These are phyloP conservation scores for Trichoderma brevicompactum DNA, from an alignment of 2,329 filamentous ascomycete species.

Conservation along the genomic window DNA sequence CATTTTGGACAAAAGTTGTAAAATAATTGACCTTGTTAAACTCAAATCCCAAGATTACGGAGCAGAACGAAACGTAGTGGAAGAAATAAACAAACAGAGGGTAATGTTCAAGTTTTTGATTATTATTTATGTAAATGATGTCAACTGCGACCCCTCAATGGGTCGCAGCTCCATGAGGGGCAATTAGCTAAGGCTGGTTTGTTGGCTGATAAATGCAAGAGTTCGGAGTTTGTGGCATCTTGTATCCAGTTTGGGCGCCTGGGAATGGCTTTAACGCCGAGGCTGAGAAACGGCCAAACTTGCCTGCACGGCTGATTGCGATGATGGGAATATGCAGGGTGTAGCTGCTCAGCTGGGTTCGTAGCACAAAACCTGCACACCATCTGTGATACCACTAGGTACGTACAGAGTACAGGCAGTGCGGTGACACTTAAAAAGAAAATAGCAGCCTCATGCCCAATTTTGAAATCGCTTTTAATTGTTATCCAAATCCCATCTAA, in stretches of 20 bases:
- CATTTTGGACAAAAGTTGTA: constrained; percentile 46
- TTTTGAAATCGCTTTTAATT: not conserved
- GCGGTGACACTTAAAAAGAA: too few species aligned
- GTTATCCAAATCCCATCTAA: constrained; percentile 30
- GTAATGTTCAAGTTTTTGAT: not conserved
- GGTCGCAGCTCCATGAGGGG: constrained; percentile 9
- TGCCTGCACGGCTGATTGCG: not conserved
- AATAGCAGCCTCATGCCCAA: too few species aligned
- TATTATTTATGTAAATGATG: constrained; percentile 14
- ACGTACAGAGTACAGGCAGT: too few species aligned
- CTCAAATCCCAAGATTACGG: too few species aligned
- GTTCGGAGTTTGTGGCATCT: constrained; percentile 7
- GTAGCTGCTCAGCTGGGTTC: too few species aligned
- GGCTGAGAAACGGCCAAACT: not conserved
- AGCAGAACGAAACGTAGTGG: too few species aligned
- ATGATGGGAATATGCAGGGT: not conserved
- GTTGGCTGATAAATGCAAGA: not conserved
- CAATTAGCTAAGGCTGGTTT: not conserved
- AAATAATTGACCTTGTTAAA: too few species aligned
- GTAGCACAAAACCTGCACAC: not conserved
- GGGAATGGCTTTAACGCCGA: constrained; percentile 5
- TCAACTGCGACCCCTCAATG: constrained; percentile 12
- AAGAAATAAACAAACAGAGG: not conserved
- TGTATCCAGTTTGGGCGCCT: not conserved
- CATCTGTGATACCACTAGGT: too few species aligned